Conservation (phyloP, 23 red algal genomes). For the Gracilaria caudata region DNA sequence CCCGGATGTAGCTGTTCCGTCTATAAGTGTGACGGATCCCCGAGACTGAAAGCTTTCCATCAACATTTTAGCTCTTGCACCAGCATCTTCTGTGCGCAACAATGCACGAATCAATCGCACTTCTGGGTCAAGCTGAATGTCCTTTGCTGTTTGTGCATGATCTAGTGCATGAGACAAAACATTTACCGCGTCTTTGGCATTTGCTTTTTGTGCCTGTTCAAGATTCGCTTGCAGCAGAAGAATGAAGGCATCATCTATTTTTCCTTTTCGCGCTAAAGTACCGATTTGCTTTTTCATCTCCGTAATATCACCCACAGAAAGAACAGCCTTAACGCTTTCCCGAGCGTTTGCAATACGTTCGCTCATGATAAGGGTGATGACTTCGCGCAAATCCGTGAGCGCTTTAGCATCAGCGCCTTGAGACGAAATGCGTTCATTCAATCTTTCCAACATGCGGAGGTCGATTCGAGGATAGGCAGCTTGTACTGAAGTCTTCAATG, state of each 20-base stretch:
- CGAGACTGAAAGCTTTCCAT: conserved; percentile 68
- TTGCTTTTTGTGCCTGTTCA: conserved; percentile 83
- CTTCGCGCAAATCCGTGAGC: conserved; percentile 48
- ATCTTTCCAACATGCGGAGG: conserved; percentile 69
- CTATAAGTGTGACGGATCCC: conserved; percentile 61
- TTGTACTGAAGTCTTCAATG: conserved; percentile 27
- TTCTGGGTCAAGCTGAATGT: conserved; percentile 76
- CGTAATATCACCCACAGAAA: conserved; percentile 60
- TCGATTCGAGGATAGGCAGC: conserved; percentile 48
- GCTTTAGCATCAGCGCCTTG: conserved; percentile 13
- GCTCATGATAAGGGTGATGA: conserved; percentile 80
- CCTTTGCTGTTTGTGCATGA: conserved; percentile 74
- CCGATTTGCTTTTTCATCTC: conserved; percentile 72
- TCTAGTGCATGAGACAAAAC: conserved; percentile 67
- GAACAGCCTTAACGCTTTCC: conserved; percentile 43
- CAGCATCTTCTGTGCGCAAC: conserved; percentile 80
- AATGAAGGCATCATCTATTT: conserved; percentile 91
- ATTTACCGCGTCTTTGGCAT: conserved; percentile 57
- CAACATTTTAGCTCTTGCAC: conserved; percentile 70
- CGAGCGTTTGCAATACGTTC: conserved; percentile 67
- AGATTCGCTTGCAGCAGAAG: conserved; percentile 90
- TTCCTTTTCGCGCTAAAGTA: conserved; percentile 61
- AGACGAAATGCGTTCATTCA: conserved; percentile 56
- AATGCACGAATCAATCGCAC: conserved; percentile 83
- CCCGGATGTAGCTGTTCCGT: conserved; percentile 48